Conservation (phyloP, 1,139 yeast genomes). For the Saccharomycopsis hybrid region DNA sequence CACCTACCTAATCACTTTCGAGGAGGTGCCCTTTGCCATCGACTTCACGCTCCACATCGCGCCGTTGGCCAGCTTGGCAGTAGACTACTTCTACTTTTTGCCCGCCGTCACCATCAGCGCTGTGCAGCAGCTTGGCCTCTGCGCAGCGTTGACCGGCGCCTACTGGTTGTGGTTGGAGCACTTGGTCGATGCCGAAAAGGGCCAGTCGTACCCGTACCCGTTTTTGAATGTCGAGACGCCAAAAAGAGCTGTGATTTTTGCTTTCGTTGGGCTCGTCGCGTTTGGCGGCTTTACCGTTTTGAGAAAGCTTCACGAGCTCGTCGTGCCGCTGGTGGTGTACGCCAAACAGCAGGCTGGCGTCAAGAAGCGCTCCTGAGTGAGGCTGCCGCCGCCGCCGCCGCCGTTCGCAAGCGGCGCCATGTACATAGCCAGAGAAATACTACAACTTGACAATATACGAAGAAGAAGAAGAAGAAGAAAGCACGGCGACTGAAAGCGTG, state of each 20-base stretch:
- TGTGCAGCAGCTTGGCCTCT: slow-evolving; percentile 6
- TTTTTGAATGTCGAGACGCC: slow-evolving; percentile 13
- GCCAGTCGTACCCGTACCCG: slow-evolving; percentile 18
- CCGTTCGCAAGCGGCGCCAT: too few species aligned
- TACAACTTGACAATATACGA: too few species aligned
- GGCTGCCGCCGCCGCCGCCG: too few species aligned
- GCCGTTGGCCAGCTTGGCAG: slow-evolving; percentile 7
- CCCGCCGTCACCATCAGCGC: slow-evolving; percentile 8
- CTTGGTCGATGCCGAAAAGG: slow-evolving; percentile 3
- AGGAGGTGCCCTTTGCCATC: slow-evolving; percentile 12
- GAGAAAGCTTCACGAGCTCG: neutral
- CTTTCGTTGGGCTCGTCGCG: slow-evolving; percentile 11
- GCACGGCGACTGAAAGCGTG: too few species aligned
- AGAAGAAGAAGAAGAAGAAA: too few species aligned
- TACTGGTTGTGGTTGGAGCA: slow-evolving; percentile 16
- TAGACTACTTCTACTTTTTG: slow-evolving; percentile 16
- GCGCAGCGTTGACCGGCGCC: slow-evolving; percentile 5
- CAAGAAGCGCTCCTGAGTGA: too few species aligned
- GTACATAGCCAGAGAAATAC: too few species aligned
- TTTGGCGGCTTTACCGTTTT: slow-evolving; percentile 14
- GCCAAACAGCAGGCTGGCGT: too few species aligned
- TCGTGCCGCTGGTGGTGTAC: too few species aligned
- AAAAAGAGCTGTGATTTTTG: slow-evolving; percentile 13
- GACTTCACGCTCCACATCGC: slow-evolving; percentile 17
- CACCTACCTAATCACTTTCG: slow-evolving; percentile 13